Evolutionary conservation across 1,139 yeast genomes (phyloP), one percentile per base, ranked within the genome.

Genomic region (Diutina rugosa): DNA sequence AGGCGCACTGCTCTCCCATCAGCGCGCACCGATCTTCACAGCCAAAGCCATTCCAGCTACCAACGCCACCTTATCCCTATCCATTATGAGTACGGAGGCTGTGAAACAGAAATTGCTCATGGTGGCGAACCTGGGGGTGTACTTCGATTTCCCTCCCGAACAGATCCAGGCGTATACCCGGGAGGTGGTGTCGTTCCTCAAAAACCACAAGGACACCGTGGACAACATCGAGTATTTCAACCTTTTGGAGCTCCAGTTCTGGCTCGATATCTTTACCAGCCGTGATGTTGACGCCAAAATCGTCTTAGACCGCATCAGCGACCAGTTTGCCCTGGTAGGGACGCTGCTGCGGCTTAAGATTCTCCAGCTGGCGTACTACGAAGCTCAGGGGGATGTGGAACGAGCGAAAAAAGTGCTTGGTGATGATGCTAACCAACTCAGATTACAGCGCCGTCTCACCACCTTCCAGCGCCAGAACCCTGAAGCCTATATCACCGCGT

Each of bases 241-340:
- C 16, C 69, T 90, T 46, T 74, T 83, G 60, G 96, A 88, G 66
- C 78, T 89, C 64, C 84, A 87, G 57, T 88, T 89, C 67, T 83
- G 82, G 64, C 73, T 90, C 54, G 72, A 84, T 2, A 68, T 90
- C 49, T 73, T 85, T 59, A 71, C 88, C n/a, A 75, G 81, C 55
- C 78, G 82, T 59, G 96, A 90, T 64, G 70, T 74, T 1, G 90
- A 83, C 61, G 96, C 97, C 16, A 81, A 84, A 62, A 70, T 78
- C 14, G 74, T 82, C 58, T 76, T 89, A 58, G 86, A 85, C 58
- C 72, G 83, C 52, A 67, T 90, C 16, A 68, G 78, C 47, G 97
- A 90, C 65, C 80, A 81, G 64, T 85, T 90, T 66, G 29, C 53
- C n/a, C n/a, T 16, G 18, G 38, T 28, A 8, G 80, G 78, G 5